These are phyloP conservation scores for Globisporangium camurandrum DNA, from an alignment of 352 stramenopile genomes.

Conservation along the genomic window DNA sequence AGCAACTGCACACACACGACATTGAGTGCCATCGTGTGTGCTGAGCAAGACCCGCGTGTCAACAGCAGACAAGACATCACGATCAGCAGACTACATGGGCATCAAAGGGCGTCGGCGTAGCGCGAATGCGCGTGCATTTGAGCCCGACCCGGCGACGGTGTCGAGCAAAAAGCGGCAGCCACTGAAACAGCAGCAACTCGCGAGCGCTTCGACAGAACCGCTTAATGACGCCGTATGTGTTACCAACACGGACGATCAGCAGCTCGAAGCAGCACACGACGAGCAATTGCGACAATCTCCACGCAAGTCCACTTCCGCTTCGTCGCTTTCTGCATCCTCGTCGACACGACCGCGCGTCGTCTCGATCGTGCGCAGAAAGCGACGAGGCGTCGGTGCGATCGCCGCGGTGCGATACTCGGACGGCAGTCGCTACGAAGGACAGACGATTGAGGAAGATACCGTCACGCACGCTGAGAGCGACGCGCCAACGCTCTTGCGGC, in stretches of 20 bases:
- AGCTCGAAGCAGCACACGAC: background rate
- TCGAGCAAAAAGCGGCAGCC: slow-evolving; percentile 15
- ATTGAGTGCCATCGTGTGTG: no score
- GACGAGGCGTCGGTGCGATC: slow-evolving; percentile 15
- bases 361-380: slow-evolving; percentile 43
- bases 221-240: no score
- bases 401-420: slow-evolving; percentile 53
- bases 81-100: slow-evolving; percentile 40
- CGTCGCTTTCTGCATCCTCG: background rate
- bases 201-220: background rate
- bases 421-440: slow-evolving; percentile 58
- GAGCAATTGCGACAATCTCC: background rate
- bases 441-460: slow-evolving; percentile 7
- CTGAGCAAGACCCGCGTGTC: no score
- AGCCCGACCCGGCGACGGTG: slow-evolving; percentile 12
- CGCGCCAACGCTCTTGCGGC: slow-evolving; percentile 28
- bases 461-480: no score
- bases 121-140: slow-evolving; percentile 18
- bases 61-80: background rate
- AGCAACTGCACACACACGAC: no score
- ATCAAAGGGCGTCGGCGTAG: slow-evolving; percentile 47
- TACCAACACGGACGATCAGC: background rate
- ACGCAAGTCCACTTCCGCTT: background rate
- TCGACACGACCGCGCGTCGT: slow-evolving; percentile 23
- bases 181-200: background rate